Evolutionary conservation across 768 basidiomycete species (phyloP), one percentile per base, ranked within the genome.

Genomic region (Imleria badia): DNA sequence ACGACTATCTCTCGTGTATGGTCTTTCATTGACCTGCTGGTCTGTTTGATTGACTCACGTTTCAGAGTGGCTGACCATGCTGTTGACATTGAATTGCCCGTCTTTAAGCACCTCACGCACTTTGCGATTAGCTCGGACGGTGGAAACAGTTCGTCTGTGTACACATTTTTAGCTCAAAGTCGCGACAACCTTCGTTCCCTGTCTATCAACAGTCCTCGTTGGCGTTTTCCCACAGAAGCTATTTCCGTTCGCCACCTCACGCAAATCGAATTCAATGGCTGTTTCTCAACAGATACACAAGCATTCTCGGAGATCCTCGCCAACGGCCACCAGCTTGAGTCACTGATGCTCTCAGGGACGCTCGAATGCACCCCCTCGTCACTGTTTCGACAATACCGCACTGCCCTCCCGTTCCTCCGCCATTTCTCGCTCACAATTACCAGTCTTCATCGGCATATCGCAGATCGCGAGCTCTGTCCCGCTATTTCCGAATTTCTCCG

Each of bases 401-500:
- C 73, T 3, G 71, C 74, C 2, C 76, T 88, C 3, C 86, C 85
- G 11, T 83, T 86, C 73, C 77, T 90, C 6, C 78, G 79, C 3
- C 80, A 87, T 65, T 87, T 90, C 63, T 74, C 81, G 2, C 78
- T 90, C 60, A 74, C 74, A 13, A 75, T 83, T 17, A 65, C 71
- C n/a, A 67, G 65, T 3, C 63, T 82, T 3, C 72, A 74, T 13
- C 73, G 78, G 46, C 72, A 80, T 19, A 68, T 77, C 14, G 55
- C 63, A 3, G 86, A 89, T 61, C 73, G 78, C 14, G 86, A 86
- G 61, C 73, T 89, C 5, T 86, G 89, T 72, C 85, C 85, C 3
- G 78, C 87, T 9, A 76, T 90, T 40, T 77, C 82, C 6, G 85
- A 83, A 30, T 87, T 89, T 64, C 70, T 90, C 33, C 78, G 84